A percentile compares a stretch with the other conserved stretches of the same genome.
These are phyloP conservation scores for Phtheirospermum japonicum DNA, from an alignment of 257 asterid species.

Conservation along the genomic window DNA sequence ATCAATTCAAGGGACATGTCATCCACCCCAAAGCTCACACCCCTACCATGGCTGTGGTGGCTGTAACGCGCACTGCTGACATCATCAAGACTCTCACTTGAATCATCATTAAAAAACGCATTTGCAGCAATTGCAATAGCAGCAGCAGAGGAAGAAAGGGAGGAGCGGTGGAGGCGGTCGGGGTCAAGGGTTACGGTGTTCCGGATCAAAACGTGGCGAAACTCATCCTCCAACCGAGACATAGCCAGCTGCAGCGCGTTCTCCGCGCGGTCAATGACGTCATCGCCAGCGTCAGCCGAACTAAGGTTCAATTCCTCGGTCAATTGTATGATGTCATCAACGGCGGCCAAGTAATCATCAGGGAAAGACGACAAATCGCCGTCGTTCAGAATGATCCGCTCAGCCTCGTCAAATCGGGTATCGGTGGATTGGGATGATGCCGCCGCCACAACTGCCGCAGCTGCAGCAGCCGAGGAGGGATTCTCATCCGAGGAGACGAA, in stretches of 20 bases:
- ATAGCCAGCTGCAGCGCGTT: conserved; percentile 78
- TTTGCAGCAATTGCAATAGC: conserved; percentile 65
- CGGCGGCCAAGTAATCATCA: conserved; percentile 57
- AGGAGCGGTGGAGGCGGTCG: conserved; percentile 59
- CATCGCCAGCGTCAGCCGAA: conserved; percentile 33
- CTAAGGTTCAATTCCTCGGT: conserved; percentile 60
- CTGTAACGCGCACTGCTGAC: conserved; percentile 65
- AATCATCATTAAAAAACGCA: conserved; percentile 42
- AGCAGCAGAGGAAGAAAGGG: conserved; percentile 51
- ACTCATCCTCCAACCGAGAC: conserved; percentile 86
- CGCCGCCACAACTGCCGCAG: conserved; percentile 8
- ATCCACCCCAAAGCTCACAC: conserved; percentile 64
- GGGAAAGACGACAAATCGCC: conserved; percentile 40
- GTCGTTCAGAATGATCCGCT: conserved; percentile 44
- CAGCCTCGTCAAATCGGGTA: conserved; percentile 57
- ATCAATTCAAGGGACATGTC: conserved; percentile 70
- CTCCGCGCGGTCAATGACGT: conserved; percentile 65
- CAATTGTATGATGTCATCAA: conserved; percentile 68
- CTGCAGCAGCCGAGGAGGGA: conserved; percentile 28
- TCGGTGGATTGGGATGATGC: conserved; percentile 27
- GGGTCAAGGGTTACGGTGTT: conserved; percentile 64
- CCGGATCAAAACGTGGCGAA: conserved; percentile 57
- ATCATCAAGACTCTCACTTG: conserved; percentile 43
- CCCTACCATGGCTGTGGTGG: conserved; percentile 42
- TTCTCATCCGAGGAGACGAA: conserved; percentile 37